Evolutionary conservation across 768 basidiomycete species (phyloP), one percentile per base, ranked within the genome.

Genomic region (Amanita brunnescens): DNA sequence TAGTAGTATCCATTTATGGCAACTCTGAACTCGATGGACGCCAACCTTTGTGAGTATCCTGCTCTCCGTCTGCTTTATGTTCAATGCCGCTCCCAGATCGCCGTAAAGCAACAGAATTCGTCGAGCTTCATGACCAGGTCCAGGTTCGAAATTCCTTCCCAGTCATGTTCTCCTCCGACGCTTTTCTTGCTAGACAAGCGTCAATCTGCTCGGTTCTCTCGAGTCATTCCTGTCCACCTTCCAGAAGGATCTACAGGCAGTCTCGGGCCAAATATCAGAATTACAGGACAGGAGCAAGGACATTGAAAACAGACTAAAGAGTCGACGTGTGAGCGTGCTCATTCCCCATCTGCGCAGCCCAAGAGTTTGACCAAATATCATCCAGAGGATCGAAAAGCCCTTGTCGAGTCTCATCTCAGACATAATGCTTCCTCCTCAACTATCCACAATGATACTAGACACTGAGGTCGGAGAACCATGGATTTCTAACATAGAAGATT

Each of bases 201-300:
- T 89, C 12, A 76, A 75, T 53, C 77, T 98, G 16, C 74, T 99
- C 48, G 85, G 91, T 61, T 91, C 91, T 1, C 76, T 99, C 2
- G 86, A 96, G 57, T 76, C 82, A 1, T 98, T 98, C 66, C 76
- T 99, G 9, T 92, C 91, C 2, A 96, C 90, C 0, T 99, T 99
- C 61, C 95, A 97, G 67, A 86, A 77, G 58, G 95, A 99, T 65
- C 75, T 99, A 18, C 88, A 91, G 5, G 85, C 86, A 1, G 96
- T 98, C 8, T 97, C 96, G 2, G 90, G 92, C 2, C 94, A 99
- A 64, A 95, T 99, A 64, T 87, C 91, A 1, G 91, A 97, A 55
- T 74, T 99, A 20, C 96, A 98, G 61, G 79, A 81, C 56, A 77
- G 91, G 30, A 94, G 91, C 63, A 87, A 88, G 57, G 87, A 87